Base-by-base conservation (phyloP, 1,139 yeast genomes). In the Pichia sp. region DNA sequence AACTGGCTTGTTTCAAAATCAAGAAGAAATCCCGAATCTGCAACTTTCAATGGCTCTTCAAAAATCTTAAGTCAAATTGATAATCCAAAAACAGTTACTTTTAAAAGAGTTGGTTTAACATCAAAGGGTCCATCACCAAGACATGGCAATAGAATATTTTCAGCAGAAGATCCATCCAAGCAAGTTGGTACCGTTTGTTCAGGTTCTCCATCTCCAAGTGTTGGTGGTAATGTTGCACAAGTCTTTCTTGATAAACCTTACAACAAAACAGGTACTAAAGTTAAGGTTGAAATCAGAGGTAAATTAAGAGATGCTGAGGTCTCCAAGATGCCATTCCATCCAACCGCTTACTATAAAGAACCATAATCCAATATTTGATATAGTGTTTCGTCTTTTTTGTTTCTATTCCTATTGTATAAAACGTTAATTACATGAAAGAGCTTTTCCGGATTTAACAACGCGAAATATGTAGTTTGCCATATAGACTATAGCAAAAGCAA, bases 121-220 rank as follows among this genome's bases (percentile, higher is more conserved):
- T 80, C 87, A 18, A 79, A 77, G 61, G 98, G 97, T 1, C 97
- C 98, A 31, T 89, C 99, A 5, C 96, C 98, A 46, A 83, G 99
- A 70, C 84, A 84, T 31, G 90, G 89, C n/a, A 75, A 81, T 59
- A 81, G 80, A 62, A 78, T 93, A 30, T 84, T 75, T 60, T 67
- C 72, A 47, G 61, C 63, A 11, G 73, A 70, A n/a, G 78, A 77
- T 50, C 73, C 75, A 50, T 71, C 72, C 27, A 75, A 73, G 48
- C 73, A 75, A 53, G 79, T 91, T 46, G 98, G 99, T 27, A 70
- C 69, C 47, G 83, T 91, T 48, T 88, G 96, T 14, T 88, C 96
- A 0, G 99, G 99, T 6, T 83, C 93, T 54, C 84, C 93, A 54
- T 86, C 96, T 13, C 99, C 99, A 42, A 80, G 91, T 14, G 71